Conservation (phyloP, 768 basidiomycete genomes). For the Tremella fuciformis region DNA sequence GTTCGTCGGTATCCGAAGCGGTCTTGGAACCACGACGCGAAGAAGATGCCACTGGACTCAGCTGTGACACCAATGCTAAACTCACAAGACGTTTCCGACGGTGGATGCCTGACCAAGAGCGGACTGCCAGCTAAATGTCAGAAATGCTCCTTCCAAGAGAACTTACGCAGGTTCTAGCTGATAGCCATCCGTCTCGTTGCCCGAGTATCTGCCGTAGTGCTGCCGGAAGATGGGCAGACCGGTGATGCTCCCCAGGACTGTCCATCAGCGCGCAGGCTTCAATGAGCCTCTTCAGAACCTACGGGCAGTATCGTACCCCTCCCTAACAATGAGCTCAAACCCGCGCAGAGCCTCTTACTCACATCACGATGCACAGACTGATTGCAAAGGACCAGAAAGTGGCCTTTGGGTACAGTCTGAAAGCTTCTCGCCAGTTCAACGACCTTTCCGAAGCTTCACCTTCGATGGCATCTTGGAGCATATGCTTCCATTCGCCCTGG, state of each 20-base stretch:
- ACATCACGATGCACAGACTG: conserved; percentile 27
- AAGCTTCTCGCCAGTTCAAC: not conserved
- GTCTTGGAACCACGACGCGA: conserved; percentile 6
- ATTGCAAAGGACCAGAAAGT: conserved; percentile 2
- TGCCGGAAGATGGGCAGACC: conserved; percentile 23
- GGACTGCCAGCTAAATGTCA: conserved; percentile 39
- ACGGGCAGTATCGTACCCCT: too few species aligned
- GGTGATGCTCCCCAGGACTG: conserved; percentile 17
- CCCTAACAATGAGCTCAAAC: too few species aligned
- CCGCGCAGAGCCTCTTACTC: conserved; percentile 18
- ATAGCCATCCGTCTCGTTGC: too few species aligned
- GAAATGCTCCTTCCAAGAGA: too few species aligned
- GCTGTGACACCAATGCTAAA: not conserved
- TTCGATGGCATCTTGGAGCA: too few species aligned
- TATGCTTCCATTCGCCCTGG: too few species aligned
- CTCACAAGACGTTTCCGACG: conserved; percentile 29
- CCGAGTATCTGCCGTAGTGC: conserved; percentile 15
- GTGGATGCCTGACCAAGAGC: conserved; percentile 36
- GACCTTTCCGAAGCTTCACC: not conserved
- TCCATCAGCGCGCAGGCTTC: too few species aligned
- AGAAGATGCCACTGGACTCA: too few species aligned
- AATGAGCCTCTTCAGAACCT: too few species aligned
- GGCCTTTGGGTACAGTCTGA: conserved; percentile 1
- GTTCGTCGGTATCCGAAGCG: conserved; percentile 20
- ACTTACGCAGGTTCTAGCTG: too few species aligned